phyloP scores from a whole-genome alignment of 2,329 filamentous ascomycete genomes.

The Diaporthe amygdali region DNA sequence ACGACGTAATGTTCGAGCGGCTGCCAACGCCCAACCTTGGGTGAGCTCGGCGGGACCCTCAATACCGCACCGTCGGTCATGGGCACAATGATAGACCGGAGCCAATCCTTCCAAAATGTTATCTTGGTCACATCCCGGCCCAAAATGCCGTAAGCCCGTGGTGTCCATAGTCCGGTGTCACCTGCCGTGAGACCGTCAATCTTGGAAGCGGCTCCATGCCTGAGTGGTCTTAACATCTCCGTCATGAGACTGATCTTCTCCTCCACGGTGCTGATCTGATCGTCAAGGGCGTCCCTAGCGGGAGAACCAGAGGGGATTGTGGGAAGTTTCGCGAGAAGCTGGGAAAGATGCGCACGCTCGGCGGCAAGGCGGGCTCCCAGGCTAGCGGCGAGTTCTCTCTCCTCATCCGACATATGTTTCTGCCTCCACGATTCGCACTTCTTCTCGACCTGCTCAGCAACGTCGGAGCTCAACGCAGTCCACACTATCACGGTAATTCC shows the following conservation, averaged over 20 bases:
- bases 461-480: constrained; percentile 82
- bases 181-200: constrained; percentile 96
- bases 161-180: constrained; percentile 95
- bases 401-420: constrained; percentile 85
- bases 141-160: constrained; percentile 89
- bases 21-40: constrained; percentile 92
- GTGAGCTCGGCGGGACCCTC: constrained; percentile 85
- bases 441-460: constrained; percentile 82
- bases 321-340: constrained; percentile 83
- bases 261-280: constrained; percentile 93
- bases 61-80: constrained; percentile 90
- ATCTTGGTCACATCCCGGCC: constrained; percentile 84
- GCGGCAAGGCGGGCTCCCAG: constrained; percentile 85
- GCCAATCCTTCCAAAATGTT: constrained; percentile 98
- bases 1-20: constrained; percentile 95
- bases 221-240: constrained; percentile 87
- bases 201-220: constrained; percentile 93
- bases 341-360: constrained; percentile 88
- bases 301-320: constrained; percentile 79
- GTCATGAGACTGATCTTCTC: constrained; percentile 98
- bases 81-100: constrained; percentile 89
- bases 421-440: constrained; percentile 87
- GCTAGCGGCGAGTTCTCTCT: constrained; percentile 90
- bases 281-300: constrained; percentile 84
- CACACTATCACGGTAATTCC: constrained; percentile 91